Evolutionary conservation across 257 asterid genomes (phyloP), one percentile per base, ranked within the genome.

Genomic region (Henckelia pumila): DNA sequence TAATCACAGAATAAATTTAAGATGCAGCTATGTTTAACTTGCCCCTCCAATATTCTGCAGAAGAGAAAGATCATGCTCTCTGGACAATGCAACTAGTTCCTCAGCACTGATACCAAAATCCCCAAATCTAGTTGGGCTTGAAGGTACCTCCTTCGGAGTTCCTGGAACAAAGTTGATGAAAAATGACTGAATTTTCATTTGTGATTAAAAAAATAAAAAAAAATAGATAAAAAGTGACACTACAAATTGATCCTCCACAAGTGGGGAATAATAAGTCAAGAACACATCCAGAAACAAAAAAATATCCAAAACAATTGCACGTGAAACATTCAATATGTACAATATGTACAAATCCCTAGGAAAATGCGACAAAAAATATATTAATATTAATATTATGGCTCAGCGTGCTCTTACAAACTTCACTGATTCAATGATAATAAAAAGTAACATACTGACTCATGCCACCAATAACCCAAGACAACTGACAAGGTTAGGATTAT

Each of bases 1-100:
- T 24, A 57, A 55, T 35, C 53, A 64, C 22, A 50, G 66, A 67
- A 25, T 32, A 14, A 8, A 21, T 53, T 44, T 40, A 8, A 52
- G 60, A 67, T 50, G 30, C 66, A 21, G 30, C 63, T 40, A 64
- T 44, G 72, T 60, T 56, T 71, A 66, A 82, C 97, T 88, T 86
- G 77, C 98, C 93, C 98, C 97, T 71, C 97, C 97, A 74, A 56
- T 28, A 70, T 78, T 85, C 82, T 85, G 94, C 76, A 93, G 73
- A 55, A 84, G 61, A 60, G 84, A 63, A 64, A 84, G 64, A 73
- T 84, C 82, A 52, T 82, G 85, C 66, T 86, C 94, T 82, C 86
- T 88, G 40, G 84, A 73, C 86, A 93, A 52, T 40, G 89, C 76
- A 71, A 74, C 78, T 58, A 93, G 85, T 73, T 88, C 95, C 75